A percentile compares a stretch with the other conserved stretches of the same genome.
phyloP scores from a whole-genome alignment of 2,329 filamentous ascomycete genomes.

The Botryotinia globosa region DNA sequence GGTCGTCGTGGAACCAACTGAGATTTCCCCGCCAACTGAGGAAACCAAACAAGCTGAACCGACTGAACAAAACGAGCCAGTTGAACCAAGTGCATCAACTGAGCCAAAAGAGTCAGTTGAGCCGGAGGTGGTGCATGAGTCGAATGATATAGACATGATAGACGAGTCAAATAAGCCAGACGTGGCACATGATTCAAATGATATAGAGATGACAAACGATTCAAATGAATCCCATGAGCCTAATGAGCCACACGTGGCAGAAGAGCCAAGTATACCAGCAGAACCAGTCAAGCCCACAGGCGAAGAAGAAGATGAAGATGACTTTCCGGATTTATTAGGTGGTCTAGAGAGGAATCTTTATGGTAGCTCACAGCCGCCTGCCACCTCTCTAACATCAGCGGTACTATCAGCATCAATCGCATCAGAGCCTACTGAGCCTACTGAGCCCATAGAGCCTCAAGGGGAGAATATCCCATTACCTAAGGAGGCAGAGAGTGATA shows the following conservation, averaged over 20 bases:
- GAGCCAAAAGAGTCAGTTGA: neutral
- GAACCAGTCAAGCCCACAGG: neutral
- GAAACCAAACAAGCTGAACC: neutral
- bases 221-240: neutral
- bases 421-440: neutral
- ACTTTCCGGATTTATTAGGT: conserved; percentile 34
- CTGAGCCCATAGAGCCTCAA: neutral
- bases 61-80: neutral
- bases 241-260: neutral
- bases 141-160: neutral
- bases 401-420: too few species aligned
- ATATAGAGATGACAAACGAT: neutral
- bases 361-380: neutral
- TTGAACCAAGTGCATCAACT: neutral
- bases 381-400: neutral
- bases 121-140: neutral
- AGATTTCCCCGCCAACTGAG: neutral
- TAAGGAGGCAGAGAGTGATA: neutral
- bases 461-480: neutral
- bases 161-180: neutral
- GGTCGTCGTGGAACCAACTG: neutral
- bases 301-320: conserved; percentile 30
- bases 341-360: conserved; percentile 33
- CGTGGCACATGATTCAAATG: neutral
- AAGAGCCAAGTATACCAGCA: neutral